Evolutionary conservation across 345 rosid species (phyloP).

Genomic region (Tarenaya hassleriana): DNA sequence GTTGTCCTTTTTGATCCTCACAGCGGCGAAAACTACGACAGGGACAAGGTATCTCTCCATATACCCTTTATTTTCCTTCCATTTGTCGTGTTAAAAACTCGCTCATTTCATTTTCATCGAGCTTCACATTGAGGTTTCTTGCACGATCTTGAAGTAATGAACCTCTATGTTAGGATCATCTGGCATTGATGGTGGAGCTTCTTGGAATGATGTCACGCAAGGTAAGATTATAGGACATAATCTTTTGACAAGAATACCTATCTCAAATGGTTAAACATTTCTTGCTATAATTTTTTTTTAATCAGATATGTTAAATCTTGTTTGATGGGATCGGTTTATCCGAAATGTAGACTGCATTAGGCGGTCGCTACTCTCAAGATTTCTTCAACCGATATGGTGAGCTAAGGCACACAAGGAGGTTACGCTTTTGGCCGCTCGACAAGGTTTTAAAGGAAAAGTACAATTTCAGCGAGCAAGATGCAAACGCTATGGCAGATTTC

Average conservation of each 20-base stretch:
- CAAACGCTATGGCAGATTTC: constrained; percentile 67
- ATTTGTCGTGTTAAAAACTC: not conserved
- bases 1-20: constrained; percentile 95
- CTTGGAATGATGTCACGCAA: constrained; percentile 79
- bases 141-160: not conserved
- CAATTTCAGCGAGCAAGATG: constrained; percentile 70
- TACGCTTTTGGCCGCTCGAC: constrained; percentile 80
- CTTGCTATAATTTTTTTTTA: too few relatives aligned
- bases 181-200: constrained; percentile 98
- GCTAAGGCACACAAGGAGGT: constrained; percentile 61
- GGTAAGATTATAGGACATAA: too few relatives aligned
- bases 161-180: constrained; percentile 65
- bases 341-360: constrained; percentile 68
- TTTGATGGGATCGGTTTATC: not conserved
- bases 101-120: too few relatives aligned
- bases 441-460: constrained; percentile 78
- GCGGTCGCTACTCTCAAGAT: constrained; percentile 73
- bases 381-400: constrained; percentile 80
- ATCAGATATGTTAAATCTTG: too few relatives aligned
- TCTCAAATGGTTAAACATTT: too few relatives aligned
- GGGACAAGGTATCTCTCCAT: constrained; percentile 62
- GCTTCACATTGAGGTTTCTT: too few relatives aligned
- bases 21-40: constrained; percentile 77
- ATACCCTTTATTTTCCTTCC: constrained; percentile 7
- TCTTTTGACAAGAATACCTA: too few relatives aligned